A percentile compares a stretch with the other conserved stretches of the same genome.
phyloP scores from a whole-genome alignment of 345 rosid genomes.

The Laguncularia racemosa region DNA sequence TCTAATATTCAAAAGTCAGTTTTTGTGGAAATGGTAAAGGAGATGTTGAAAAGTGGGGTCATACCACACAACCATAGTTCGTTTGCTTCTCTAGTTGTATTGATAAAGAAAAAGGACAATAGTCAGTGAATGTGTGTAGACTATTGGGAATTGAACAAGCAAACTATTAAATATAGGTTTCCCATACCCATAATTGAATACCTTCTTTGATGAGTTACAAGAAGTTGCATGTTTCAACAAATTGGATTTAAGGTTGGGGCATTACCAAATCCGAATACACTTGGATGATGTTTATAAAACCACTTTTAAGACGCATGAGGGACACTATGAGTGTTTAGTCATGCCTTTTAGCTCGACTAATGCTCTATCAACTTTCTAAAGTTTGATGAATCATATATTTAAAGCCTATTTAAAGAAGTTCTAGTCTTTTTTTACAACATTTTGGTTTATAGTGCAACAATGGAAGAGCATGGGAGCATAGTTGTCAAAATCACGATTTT shows the following conservation, averaged over 20 bases:
- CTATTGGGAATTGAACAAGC: not conserved
- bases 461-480: not conserved
- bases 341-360: not conserved
- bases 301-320: too few relatives aligned
- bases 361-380: not conserved
- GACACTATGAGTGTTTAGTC: conserved; percentile 1
- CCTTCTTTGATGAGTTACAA: conserved; percentile 3
- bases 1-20: not conserved
- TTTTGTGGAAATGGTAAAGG: not conserved
- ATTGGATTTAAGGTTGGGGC: not conserved
- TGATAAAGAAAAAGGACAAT: not conserved
- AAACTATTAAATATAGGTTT: conserved; percentile 5
- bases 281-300: not conserved
- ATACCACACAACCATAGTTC: not conserved
- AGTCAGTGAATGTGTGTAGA: not conserved
- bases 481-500: too few relatives aligned
- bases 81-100: not conserved
- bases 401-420: not conserved
- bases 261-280: not conserved
- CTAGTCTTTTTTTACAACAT: not conserved
- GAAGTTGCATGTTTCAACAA: not conserved
- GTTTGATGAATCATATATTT: not conserved
- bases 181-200: conserved; percentile 6
- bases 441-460: not conserved
- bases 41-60: not conserved